phyloP scores from a whole-genome alignment of 495 filamentous ascomycete species.

The Tuber aestivum region DNA sequence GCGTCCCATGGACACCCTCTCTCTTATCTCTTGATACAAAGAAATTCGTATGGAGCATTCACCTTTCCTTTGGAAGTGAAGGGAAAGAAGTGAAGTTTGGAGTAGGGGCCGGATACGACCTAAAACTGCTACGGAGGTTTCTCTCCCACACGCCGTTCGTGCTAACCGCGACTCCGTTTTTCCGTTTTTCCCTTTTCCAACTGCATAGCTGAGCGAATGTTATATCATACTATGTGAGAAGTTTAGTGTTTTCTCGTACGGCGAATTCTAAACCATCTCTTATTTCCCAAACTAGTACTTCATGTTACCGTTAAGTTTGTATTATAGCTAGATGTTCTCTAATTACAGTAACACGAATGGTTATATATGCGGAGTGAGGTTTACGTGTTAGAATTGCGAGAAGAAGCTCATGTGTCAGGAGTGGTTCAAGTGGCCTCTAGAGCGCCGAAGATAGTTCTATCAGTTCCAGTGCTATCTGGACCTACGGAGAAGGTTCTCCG shows the following conservation, averaged over 20 bases:
- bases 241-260: background rate
- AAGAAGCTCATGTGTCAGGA: background rate
- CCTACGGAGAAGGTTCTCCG: background rate
- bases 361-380: background rate
- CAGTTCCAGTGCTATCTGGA: background rate
- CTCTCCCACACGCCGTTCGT: background rate
- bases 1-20: background rate
- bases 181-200: background rate
- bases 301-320: background rate
- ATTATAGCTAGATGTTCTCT: background rate
- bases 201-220: background rate
- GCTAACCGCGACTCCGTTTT: background rate
- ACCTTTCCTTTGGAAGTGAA: background rate
- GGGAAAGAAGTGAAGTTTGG: background rate
- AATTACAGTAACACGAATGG: background rate
- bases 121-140: background rate
- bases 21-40: background rate
- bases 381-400: background rate
- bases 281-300: background rate
- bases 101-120: background rate
- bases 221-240: background rate
- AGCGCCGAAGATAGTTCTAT: background rate
- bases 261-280: background rate
- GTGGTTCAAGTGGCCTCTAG: background rate
- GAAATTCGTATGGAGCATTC: background rate